Base-by-base conservation (phyloP, 805 yeast genomes). In the Cyberlindnera bimundalis region DNA sequence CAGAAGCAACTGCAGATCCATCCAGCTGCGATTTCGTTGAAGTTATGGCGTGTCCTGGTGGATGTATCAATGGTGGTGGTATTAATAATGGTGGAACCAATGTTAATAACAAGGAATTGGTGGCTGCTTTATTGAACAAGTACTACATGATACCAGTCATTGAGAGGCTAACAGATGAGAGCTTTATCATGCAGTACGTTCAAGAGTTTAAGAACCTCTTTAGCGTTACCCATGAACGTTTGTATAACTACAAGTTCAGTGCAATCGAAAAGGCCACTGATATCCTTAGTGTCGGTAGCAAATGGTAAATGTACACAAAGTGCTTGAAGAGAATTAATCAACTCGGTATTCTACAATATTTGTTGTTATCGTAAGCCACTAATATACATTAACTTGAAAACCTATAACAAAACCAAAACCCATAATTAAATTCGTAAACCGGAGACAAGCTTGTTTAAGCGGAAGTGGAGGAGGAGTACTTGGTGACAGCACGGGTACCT, bases 401-500 rank as follows among this genome's bases (percentile, higher is more conserved):
- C 35, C 46, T 25, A 21, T 37, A 41, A 43, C 39, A 34, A 42
- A 36, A 40, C 42, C 39, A 34, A 31, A 42, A 34, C 35, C 42
- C 34, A 46, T 31, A 40, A 40, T 42, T 34, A 46, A 33, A 36
- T 33, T 37, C 42, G 39, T 43, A 38, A 43, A 39, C 32, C 39
- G 40, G 39, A 37, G 41, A 29, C 39, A 40, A 33, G 36, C 29
- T 33, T 36, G 15, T 25, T 60, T 62, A 68, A 59, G 72, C 73
- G 50, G 70, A 63, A 39, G 72, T 64, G 31, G 67, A 61, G 64
- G 96, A 84, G 62, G 96, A 84, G 81, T 87, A 89, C 78, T 89
- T 89, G 72, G 96, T 87, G 62, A 89, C 96, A 68, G 97, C 96
- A 81, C 96, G 87, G 60, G 96, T 89, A 79, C 97, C 97, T 76